Evolutionary conservation across 805 yeast species (phyloP).

Genomic region (Suhomyces faveliae): DNA sequence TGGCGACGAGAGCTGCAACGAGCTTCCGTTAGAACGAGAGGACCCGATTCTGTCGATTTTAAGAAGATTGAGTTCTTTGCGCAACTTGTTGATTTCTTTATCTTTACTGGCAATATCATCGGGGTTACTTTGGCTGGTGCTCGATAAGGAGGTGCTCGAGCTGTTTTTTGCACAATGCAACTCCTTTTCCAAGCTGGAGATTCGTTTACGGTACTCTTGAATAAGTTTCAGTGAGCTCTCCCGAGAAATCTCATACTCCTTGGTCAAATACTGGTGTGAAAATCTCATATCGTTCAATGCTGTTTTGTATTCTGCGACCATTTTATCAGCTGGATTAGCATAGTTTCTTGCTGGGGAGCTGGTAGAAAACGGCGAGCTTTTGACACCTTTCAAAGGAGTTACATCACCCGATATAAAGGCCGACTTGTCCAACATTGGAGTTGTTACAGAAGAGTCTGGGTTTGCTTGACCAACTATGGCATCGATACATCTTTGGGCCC

Average conservation of each 20-base stretch:
- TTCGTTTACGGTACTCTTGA: conserved; percentile 53
- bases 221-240: conserved; percentile 52
- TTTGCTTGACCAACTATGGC: conserved; percentile 17
- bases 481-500: conserved; percentile 44
- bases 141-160: background rate
- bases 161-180: conserved; percentile 2
- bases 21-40: background rate
- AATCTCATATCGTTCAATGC: conserved; percentile 69
- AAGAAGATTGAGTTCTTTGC: conserved; percentile 44
- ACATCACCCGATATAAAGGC: background rate
- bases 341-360: conserved; percentile 3
- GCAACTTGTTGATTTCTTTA: conserved; percentile 42
- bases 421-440: background rate
- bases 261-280: conserved; percentile 66
- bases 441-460: background rate
- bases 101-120: conserved; percentile 25
- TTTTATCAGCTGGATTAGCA: conserved; percentile 16
- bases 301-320: conserved; percentile 43
- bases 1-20: conserved; percentile 5
- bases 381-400: conserved; percentile 18
- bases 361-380: conserved; percentile 28
- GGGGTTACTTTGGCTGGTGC: conserved; percentile 1
- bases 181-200: conserved; percentile 50
- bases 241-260: conserved; percentile 67
- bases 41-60: conserved; percentile 46